phyloP scores from a whole-genome alignment of 345 rosid genomes.

The Salix udensis region DNA sequence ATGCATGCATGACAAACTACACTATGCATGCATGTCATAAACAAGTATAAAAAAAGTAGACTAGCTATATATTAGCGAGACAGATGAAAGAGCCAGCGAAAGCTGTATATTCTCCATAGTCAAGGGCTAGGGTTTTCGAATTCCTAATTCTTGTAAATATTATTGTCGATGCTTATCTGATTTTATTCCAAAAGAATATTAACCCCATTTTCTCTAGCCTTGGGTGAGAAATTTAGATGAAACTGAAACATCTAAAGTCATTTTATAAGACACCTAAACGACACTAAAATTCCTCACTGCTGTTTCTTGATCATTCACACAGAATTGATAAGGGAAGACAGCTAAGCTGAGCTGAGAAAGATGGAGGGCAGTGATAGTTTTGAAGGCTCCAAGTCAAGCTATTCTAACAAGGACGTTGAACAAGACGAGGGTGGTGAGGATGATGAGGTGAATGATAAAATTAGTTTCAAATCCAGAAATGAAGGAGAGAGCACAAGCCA shows the following conservation, averaged over 20 bases:
- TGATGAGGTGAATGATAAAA: slow-evolving; percentile 21
- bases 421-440: slow-evolving; percentile 32
- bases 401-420: slow-evolving; percentile 18
- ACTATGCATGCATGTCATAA: background rate
- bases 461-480: slow-evolving; percentile 8
- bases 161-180: slow-evolving; percentile 5
- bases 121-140: slow-evolving; percentile 34
- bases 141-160: slow-evolving; percentile 7
- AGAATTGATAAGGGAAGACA: slow-evolving; percentile 16
- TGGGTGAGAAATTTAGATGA: background rate
- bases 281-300: slow-evolving; percentile 33
- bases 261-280: slow-evolving; percentile 16
- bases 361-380: slow-evolving; percentile 8
- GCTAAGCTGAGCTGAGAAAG: slow-evolving; percentile 3
- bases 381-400: slow-evolving; percentile 40
- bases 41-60: background rate
- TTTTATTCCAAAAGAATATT: slow-evolving; percentile 6
- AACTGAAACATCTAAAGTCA: slow-evolving; percentile 9
- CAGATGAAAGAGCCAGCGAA: background rate
- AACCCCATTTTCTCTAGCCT: slow-evolving; percentile 6
- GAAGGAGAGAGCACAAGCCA: slow-evolving; percentile 36
- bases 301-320: slow-evolving; percentile 30
- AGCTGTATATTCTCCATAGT: slow-evolving; percentile 6
- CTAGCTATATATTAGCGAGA: background rate
- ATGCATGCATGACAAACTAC: background rate